phyloP scores from a whole-genome alignment of 805 yeast genomes.

The Ogataea pignaliae region DNA sequence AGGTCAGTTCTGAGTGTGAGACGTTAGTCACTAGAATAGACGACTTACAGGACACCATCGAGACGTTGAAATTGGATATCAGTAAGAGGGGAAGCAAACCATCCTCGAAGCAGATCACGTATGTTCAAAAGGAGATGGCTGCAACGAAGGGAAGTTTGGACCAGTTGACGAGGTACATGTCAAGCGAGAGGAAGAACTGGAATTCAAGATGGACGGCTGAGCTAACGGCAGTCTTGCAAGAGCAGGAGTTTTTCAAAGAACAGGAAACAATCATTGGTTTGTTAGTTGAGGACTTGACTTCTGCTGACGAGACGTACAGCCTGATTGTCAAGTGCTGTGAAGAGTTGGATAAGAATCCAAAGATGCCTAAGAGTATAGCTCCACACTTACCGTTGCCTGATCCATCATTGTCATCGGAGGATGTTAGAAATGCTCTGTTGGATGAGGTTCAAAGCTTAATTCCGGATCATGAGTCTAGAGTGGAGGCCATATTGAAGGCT shows the following conservation, averaged over 20 bases:
- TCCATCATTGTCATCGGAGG: slow-evolving; percentile 59
- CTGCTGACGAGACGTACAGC: slow-evolving; percentile 76
- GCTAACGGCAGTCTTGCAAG: slow-evolving; percentile 84
- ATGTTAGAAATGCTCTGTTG: slow-evolving; percentile 71
- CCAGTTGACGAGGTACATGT: slow-evolving; percentile 56
- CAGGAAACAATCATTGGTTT: slow-evolving; percentile 85
- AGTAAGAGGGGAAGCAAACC: slow-evolving; percentile 88
- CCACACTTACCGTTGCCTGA: slow-evolving; percentile 35
- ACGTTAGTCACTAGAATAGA: slow-evolving; percentile 72
- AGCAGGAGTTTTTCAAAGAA: slow-evolving; percentile 84
- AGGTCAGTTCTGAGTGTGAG: slow-evolving; percentile 76
- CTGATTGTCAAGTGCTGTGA: slow-evolving; percentile 77
- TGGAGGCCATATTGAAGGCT: slow-evolving; percentile 86
- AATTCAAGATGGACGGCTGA: slow-evolving; percentile 89
- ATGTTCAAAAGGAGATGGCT: slow-evolving; percentile 59
- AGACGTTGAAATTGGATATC: slow-evolving; percentile 83
- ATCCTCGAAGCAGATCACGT: slow-evolving; percentile 62
- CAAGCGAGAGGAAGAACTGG: slow-evolving; percentile 78
- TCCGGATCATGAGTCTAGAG: slow-evolving; percentile 81
- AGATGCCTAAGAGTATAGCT: slow-evolving; percentile 27
- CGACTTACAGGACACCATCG: slow-evolving; percentile 88
- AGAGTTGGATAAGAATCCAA: slow-evolving; percentile 65
- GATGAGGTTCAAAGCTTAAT: slow-evolving; percentile 71
- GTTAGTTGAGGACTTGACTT: slow-evolving; percentile 72
- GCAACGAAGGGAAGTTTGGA: slow-evolving; percentile 51